Evolutionary conservation across 108 stramenopile species (phyloP), one percentile per base, ranked within the genome.

Genomic region (Cyclotella cryptica): DNA sequence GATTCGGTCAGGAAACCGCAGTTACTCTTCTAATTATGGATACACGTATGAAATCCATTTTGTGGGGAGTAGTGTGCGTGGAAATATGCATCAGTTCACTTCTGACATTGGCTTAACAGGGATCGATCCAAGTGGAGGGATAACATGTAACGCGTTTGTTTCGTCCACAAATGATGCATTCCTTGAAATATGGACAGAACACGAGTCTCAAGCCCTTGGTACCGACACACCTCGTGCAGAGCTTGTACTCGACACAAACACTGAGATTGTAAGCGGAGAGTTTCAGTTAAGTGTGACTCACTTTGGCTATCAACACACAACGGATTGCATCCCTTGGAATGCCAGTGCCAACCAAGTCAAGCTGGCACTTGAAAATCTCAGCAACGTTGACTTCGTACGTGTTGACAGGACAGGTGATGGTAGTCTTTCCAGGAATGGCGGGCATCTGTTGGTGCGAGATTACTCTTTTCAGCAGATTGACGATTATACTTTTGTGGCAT

Each of bases 11-110:
- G 87, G 89, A 28, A 77, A 79, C 55, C 82, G 78, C 19, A 85
- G 72, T 53, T 83, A 65, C 44, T 75, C 76, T 27, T 87, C 87
- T 10, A 69, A 74, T 18, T 86, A 79, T 64, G 89, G 90, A 21
- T 93, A 90, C 74, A 61, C 64, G 21, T 91, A 92, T 79, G 63
- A 60, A 21, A 83, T 93, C 46, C 55, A 71, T 29, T 93, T 92
- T 47, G 64, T 65, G 10, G 92, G 90, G 26, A 29, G 72, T 44
- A 64, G 63, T 42, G 73, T 89, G 18, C 72, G 79, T 44, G 91
- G 89, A 40, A 79, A 91, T 71, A 66, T 91, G 64, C 71, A 27
- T 46, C 58, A 77, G 39, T 69, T 85, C 24, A 78, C 75, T 14
- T 77, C 75, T 18, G 80, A 78, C 44, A 40, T 69, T 28, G 19